Evolutionary conservation across 2,329 filamentous ascomycete genomes (phyloP).

Genomic region (Paecilomyces formosus): DNA sequence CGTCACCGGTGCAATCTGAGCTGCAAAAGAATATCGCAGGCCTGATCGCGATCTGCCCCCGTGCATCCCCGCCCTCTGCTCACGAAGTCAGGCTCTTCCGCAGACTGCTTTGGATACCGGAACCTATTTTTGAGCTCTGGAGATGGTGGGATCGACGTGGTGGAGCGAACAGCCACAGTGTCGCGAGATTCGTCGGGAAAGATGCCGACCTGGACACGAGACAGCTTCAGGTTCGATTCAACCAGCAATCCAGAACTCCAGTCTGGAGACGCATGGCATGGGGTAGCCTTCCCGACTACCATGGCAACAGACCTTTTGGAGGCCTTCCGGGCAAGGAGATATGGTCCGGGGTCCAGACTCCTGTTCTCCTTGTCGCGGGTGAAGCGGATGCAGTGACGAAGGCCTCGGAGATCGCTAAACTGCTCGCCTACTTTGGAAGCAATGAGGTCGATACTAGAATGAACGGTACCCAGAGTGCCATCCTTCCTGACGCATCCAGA

Average conservation of each 20-base stretch:
- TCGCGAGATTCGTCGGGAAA: slow-evolving; percentile 59
- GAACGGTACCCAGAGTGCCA: slow-evolving; percentile 14
- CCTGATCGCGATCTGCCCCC: slow-evolving; percentile 74
- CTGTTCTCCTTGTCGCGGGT: slow-evolving; percentile 72
- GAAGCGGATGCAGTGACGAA: slow-evolving; percentile 70
- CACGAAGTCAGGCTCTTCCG: slow-evolving; percentile 45
- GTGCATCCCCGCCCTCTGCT: slow-evolving; percentile 55
- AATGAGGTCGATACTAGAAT: slow-evolving; percentile 17
- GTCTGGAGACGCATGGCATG: slow-evolving; percentile 77
- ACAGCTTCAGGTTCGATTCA: slow-evolving; percentile 45
- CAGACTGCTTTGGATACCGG: slow-evolving; percentile 60
- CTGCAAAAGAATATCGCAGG: slow-evolving; percentile 63
- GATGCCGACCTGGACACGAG: slow-evolving; percentile 34
- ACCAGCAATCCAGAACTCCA: slow-evolving; percentile 72
- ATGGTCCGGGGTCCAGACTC: slow-evolving; percentile 67
- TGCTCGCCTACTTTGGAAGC: slow-evolving; percentile 42
- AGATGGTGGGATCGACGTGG: slow-evolving; percentile 72
- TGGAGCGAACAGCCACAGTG: slow-evolving; percentile 69
- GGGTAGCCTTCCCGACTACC: slow-evolving; percentile 59
- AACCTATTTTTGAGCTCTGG: slow-evolving; percentile 63
- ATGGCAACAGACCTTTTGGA: slow-evolving; percentile 45
- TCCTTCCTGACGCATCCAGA: slow-evolving; percentile 23
- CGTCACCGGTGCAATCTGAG: slow-evolving; percentile 45
- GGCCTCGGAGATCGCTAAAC: slow-evolving; percentile 62
- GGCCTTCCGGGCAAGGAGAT: slow-evolving; percentile 62